These are phyloP conservation scores for Diplodia seriata DNA, from an alignment of 2,329 filamentous ascomycete species.

Conservation along the genomic window DNA sequence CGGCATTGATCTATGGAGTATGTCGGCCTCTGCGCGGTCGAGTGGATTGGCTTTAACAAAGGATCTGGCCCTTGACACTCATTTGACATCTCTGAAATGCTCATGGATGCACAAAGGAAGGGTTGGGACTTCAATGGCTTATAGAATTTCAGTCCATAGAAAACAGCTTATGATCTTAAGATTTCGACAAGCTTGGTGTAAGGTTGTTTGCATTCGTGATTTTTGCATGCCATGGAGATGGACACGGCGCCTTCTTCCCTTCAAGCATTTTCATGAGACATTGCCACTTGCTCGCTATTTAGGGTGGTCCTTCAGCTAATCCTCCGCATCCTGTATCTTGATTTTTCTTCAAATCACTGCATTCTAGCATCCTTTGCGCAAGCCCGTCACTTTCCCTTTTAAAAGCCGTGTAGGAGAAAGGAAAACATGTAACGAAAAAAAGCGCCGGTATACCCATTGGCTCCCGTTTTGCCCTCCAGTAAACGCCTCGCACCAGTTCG, in stretches of 20 bases:
- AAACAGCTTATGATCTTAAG: background rate
- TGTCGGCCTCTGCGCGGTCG: too few species aligned
- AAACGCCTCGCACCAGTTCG: background rate
- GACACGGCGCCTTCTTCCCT: background rate
- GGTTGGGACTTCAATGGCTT: background rate
- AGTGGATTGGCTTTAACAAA: too few species aligned
- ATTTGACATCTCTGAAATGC: background rate
- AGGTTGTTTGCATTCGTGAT: background rate
- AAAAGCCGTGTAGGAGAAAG: background rate
- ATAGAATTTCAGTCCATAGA: background rate
- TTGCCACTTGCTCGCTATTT: background rate
- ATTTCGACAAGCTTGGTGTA: background rate
- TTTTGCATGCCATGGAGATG: background rate
- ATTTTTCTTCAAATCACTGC: background rate
- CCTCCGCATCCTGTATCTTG: background rate
- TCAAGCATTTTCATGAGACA: background rate
- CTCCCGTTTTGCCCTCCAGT: background rate
- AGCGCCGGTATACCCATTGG: background rate
- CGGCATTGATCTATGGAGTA: too few species aligned
- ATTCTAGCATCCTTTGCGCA: background rate
- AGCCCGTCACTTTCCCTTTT: background rate
- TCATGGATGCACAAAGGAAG: background rate
- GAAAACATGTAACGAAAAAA: background rate
- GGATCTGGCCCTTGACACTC: background rate
- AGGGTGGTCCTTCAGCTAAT: background rate